Percentiles rank a stretch among this genome's conserved stretches.
These are phyloP conservation scores for Pulveroboletus sp. DNA, from an alignment of 1,284 basidiomycete species.

Conservation along the genomic window DNA sequence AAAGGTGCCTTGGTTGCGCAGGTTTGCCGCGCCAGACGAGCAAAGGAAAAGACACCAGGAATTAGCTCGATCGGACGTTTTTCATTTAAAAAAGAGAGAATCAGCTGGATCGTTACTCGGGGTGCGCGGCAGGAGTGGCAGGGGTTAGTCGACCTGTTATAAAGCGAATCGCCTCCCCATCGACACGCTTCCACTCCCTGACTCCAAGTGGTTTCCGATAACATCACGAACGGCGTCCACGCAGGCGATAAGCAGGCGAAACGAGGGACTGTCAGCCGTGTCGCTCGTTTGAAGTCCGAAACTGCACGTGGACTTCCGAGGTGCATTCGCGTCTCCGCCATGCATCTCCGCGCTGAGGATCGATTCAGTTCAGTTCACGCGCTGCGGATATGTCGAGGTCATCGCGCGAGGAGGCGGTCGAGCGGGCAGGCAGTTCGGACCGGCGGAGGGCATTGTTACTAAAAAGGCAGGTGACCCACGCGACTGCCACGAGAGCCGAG, in stretches of 20 bases:
- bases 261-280: background rate
- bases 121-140: background rate
- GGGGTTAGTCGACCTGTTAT: background rate
- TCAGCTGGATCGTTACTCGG: background rate
- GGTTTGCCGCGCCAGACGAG: background rate
- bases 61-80: background rate
- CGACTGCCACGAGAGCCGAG: slow-evolving; percentile 36
- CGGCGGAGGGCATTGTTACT: slow-evolving; percentile 23
- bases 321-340: background rate
- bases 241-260: background rate
- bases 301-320: slow-evolving; percentile 1
- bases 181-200: background rate
- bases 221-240: background rate
- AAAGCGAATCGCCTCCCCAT: background rate
- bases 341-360: background rate
- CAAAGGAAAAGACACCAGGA: background rate
- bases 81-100: background rate
- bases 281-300: slow-evolving; percentile 10
- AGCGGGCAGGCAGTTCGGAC: slow-evolving; percentile 15
- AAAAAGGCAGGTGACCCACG: slow-evolving; percentile 28
- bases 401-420: background rate
- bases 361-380: no score
- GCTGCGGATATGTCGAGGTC: no score
- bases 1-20: background rate
- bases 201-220: background rate